Base-by-base conservation (phyloP, 768 basidiomycete genomes). In the Crepidotus variabilis region DNA sequence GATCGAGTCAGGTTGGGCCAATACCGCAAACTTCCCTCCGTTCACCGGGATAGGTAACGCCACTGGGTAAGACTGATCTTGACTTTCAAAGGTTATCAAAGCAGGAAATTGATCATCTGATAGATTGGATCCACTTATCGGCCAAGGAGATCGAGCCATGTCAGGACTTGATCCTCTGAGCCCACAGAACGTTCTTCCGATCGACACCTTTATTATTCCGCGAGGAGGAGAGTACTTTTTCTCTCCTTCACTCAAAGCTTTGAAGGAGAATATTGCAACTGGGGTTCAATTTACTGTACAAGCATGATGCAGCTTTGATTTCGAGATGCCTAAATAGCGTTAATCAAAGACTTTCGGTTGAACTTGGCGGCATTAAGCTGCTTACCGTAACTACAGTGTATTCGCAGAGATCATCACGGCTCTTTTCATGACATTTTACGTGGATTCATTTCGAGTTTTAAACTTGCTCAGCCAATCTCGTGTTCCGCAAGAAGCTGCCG, bases 401-500 rank as follows among this genome's bases (percentile, higher is more conserved):
- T 28, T 28, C 28, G 28, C 3, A 28, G 28, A 8, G 4, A 8
- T 28, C 3, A 28, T 28, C 28, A 28, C 28, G 8, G 8, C 28
- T 28, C 4, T 28, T 28, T 28, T 8, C 8, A 28, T 28, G 8
- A 8, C 28, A 4, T 28, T 28, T 4, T 28, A 28, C 28, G 8
- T 28, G 28, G 8, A 28, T 28, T 43, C 13, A n/a, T 16, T 13
- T 14, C 22, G 2, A 18, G 11, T 13, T 23, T 5, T 43, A 45
- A 32, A 33, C 34, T 35, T n/a, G n/a, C 43, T 78, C 68, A 88
- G 57, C 82, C 84, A 47, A 91, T 90, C 71, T 98, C 95, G 61
- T 98, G 90, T 67, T 97, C 95, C 1, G 92, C 92, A 52, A 98
- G 75, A 11, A 98, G 78, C 95, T 95, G 65, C 11, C 45, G 32